These are phyloP conservation scores for Ramalina intermedia DNA, from an alignment of 495 filamentous ascomycete genomes.

Conservation along the genomic window DNA sequence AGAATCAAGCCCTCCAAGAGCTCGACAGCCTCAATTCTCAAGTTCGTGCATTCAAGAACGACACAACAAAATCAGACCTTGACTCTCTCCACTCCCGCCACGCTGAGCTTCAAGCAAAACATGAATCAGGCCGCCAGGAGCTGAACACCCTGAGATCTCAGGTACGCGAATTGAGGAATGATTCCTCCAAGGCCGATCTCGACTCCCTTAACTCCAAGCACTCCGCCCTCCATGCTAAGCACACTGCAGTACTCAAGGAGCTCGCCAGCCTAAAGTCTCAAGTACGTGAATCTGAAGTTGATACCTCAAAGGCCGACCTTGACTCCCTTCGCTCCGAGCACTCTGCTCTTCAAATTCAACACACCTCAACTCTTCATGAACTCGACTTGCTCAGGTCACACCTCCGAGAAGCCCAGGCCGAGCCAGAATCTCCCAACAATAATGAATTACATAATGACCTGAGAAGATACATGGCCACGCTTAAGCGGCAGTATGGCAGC, in stretches of 20 bases:
- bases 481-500: constrained; percentile 9
- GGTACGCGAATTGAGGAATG: background rate
- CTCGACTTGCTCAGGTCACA: background rate
- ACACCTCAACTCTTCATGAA: background rate
- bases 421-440: background rate
- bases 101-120: background rate
- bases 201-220: background rate
- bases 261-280: background rate
- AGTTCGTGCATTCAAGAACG: background rate
- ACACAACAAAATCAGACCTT: no score
- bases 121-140: background rate
- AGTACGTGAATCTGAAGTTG: background rate
- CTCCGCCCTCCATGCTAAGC: background rate
- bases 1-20: no score
- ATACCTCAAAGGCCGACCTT: no score
- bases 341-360: background rate
- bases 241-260: background rate
- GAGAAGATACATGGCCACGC: constrained; percentile 7
- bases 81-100: no score
- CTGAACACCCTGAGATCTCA: background rate
- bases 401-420: background rate
- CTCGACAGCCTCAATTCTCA: no score
- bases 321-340: no score
- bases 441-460: constrained; percentile 8
- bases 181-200: background rate